Evolutionary conservation across 768 basidiomycete species (phyloP), one percentile per base, ranked within the genome.

Genomic region (Crepidotus variabilis): DNA sequence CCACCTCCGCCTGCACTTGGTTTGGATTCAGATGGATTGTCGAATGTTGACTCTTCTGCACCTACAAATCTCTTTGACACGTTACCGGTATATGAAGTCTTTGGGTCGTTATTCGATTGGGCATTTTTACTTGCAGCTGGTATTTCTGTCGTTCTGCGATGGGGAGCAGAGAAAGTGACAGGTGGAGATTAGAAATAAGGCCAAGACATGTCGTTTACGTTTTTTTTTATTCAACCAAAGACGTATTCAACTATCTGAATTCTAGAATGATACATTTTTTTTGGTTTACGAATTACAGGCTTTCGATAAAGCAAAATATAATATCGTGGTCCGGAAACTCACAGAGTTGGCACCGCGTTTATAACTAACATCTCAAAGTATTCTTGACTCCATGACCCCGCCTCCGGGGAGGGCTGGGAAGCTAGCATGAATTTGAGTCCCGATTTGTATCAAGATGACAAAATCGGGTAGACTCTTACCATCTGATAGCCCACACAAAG

Each of bases 31-130:
- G 57, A 57, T 16, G 61, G 63, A 14, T 58, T 56, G 16, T 28
- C 58, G 8, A 52, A 50, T 52, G 32, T 34, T 11, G n/a, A 28
- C 8, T 36, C 36, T n/a, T 52, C 51, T n/a, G 50, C 52, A 16
- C 51, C 57, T 16, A 56, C 69, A 20, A 88, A 87, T 61, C 72
- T 92, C 22, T 90, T 92, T 64, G 71, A 83, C 14, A 87, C 86
- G 2, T 80, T 92, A 22, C 90, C 90, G 0, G 79, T 80, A 46
- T 92, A 86, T 60, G 82, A 87, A 59, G 75, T 88, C 14, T 91
- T 92, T 61, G 87, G 87, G 16, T 72, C 82, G 2, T 72, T 90
- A 35, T 92, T 92, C 64, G 89, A 92, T 67, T 82, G 81, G 75
- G 74, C 85, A 20, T 90, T 90, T 69, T 71, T 92, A 23, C 24